These are phyloP conservation scores for Biscogniauxia sp. DNA, from an alignment of 2,329 filamentous ascomycete genomes.

Conservation along the genomic window DNA sequence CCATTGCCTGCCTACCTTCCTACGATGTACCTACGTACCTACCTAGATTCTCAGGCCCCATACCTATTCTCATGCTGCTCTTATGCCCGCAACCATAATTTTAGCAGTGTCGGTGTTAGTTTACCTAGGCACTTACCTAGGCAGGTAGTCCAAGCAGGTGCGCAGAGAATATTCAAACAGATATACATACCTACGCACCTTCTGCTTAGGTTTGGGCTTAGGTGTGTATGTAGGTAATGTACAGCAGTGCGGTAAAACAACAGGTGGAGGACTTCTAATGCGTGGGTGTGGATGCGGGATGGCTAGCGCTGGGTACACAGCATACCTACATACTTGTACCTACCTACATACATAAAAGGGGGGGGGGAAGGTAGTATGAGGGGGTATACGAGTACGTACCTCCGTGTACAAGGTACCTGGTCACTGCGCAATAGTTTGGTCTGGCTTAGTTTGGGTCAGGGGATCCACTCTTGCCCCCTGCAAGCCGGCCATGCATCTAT, in stretches of 20 bases:
- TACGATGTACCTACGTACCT: no score
- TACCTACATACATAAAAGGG: no score
- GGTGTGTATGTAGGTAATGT: no score
- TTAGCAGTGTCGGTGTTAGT: neutral
- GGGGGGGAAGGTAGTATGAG: no score
- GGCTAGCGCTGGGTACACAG: neutral
- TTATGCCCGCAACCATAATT: no score
- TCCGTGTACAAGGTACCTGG: neutral
- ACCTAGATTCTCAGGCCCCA: neutral
- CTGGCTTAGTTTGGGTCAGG: neutral
- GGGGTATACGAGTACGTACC: neutral
- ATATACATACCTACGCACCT: neutral
- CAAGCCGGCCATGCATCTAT: slow-evolving; percentile 21
- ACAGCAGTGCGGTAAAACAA: no score
- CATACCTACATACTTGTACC: neutral
- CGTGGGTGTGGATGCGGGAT: neutral
- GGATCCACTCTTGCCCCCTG: slow-evolving; percentile 7
- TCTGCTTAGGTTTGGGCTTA: no score
- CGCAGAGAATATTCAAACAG: neutral
- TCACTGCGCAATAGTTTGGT: neutral
- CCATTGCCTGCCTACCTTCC: no score
- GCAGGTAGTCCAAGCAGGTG: neutral
- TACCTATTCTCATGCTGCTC: no score
- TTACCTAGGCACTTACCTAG: no score
- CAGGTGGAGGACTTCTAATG: no score